Evolutionary conservation across 2,329 filamentous ascomycete species (phyloP), one percentile per base, ranked within the genome.

Genomic region (Aureobasidium sp.): DNA sequence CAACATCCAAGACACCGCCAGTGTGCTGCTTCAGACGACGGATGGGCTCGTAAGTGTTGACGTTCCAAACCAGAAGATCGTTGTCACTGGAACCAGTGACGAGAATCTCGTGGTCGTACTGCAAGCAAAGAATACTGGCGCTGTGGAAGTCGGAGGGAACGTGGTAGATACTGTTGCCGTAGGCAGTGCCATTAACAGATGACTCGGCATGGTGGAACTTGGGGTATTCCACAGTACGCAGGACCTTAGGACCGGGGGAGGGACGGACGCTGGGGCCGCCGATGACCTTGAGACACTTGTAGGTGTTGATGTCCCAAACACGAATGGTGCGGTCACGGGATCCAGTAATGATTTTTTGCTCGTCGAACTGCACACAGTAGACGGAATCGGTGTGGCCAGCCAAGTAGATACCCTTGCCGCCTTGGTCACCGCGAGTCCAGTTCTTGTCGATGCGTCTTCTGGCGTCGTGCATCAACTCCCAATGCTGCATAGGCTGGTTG

Each of bases 321-420:
- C 94, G 89, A 68, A 99, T 94, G 0, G 94, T 97, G 72, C 90
- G 90, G 76, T 99, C 94, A 65, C 94, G 87, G 11, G 93, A 97
- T 31, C 94, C 94, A 2, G 94, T 97, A 67, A 99, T 92, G 71
- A 97, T 96, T 76, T 97, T 99, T 72, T 89, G 82, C 87, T 97
- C 93, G 73, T 99, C 94, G 73, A 97, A 99, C 72, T 99, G 94
- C 62, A 96, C 84, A 75, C 94, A 99, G 77, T 99, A 99, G 62
- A 99, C 95, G 67, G 91, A 97, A 74, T 99, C 94, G 29, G 87
- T 87, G 73, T 99, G 94, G 2, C 94, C 94, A 69, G 94, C 91
- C 25, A 99, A 82, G 74, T 97, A 97, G 62, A 96, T 86, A 0
- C 91, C 87, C 49, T 85, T 87, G 9, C 91, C 90, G 67, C 87